These are phyloP conservation scores for Oehlia diaphana DNA, from an alignment of 192 early-diverging fungal genomes.

Conservation along the genomic window DNA sequence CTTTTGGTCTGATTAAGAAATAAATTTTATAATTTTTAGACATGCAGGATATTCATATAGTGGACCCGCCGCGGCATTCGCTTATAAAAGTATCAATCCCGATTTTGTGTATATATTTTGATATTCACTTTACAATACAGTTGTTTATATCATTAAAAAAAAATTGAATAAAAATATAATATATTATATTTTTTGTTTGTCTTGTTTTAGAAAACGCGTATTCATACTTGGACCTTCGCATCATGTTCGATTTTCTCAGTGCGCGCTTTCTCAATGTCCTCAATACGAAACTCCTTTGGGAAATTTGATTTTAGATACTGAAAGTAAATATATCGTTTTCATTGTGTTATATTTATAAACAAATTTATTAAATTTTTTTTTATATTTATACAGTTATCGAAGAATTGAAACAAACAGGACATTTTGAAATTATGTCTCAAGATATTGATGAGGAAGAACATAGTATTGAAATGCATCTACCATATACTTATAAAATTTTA, in stretches of 20 bases:
- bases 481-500: slow-evolving; percentile 85
- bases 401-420: slow-evolving; percentile 62
- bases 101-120: slow-evolving; percentile 47
- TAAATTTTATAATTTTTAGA: slow-evolving; percentile 38
- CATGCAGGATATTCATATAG: slow-evolving; percentile 93
- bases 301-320: slow-evolving; percentile 68
- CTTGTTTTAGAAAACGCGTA: slow-evolving; percentile 61
- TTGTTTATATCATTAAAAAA: background rate
- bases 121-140: background rate
- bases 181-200: background rate
- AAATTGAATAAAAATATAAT: background rate
- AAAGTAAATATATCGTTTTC: slow-evolving; percentile 42
- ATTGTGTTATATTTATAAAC: background rate
- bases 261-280: slow-evolving; percentile 72
- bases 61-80: slow-evolving; percentile 88
- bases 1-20: background rate
- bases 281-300: slow-evolving; percentile 90
- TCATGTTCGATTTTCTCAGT: slow-evolving; percentile 77
- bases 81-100: slow-evolving; percentile 74
- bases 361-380: background rate
- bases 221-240: slow-evolving; percentile 96
- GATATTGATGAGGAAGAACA: slow-evolving; percentile 90
- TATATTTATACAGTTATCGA: slow-evolving; percentile 48
- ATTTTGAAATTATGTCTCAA: slow-evolving; percentile 68
- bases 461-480: slow-evolving; percentile 97